These are phyloP conservation scores for Mortierella sp. DNA, from an alignment of 371 early-diverging fungal species.

Conservation along the genomic window DNA sequence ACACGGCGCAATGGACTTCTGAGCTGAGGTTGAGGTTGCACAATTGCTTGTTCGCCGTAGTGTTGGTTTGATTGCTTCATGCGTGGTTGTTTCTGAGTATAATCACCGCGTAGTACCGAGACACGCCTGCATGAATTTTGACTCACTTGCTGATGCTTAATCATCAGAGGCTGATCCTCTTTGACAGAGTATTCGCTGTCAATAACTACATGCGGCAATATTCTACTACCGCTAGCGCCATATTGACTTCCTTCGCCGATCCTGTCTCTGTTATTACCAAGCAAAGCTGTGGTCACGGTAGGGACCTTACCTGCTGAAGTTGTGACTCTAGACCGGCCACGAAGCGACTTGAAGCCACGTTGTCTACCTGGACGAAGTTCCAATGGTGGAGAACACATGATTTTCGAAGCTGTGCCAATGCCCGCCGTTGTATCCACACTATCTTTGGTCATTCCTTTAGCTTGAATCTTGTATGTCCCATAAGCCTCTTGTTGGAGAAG, in stretches of 20 bases:
- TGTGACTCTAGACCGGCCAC: background rate
- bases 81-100: background rate
- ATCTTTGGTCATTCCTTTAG: no score
- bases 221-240: constrained; percentile 1
- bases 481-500: background rate
- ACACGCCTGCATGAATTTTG: background rate
- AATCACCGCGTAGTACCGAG: background rate
- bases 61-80: no score
- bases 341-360: background rate
- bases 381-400: background rate
- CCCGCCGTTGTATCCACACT: background rate
- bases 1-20: no score
- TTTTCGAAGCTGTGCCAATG: background rate
- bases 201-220: background rate
- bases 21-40: background rate
- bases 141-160: background rate
- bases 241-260: background rate
- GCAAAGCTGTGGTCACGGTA: constrained; percentile 1
- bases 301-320: background rate
- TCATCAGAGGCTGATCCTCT: background rate
- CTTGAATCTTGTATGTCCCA: background rate
- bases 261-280: background rate
- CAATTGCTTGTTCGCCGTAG: no score
- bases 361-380: background rate
- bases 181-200: background rate